Evolutionary conservation across 768 basidiomycete species (phyloP).

Genomic region (Collybia mongolica): DNA sequence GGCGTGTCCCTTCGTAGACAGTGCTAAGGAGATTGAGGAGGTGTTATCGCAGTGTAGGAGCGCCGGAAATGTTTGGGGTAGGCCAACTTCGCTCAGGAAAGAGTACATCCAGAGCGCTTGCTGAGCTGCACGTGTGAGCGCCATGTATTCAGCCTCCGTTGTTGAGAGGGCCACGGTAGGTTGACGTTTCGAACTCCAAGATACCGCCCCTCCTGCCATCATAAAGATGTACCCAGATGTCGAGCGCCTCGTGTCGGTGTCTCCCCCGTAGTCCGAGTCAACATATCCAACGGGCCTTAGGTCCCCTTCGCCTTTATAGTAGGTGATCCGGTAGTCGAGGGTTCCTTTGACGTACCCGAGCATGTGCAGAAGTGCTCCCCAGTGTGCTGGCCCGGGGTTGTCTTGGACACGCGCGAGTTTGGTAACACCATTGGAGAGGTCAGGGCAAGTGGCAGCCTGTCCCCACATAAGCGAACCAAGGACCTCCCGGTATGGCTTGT

Average conservation of each 20-base stretch:
- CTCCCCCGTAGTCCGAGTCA: constrained; percentile 27
- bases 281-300: constrained; percentile 10
- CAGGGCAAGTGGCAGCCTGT: constrained; percentile 22
- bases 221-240: constrained; percentile 23
- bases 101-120: constrained; percentile 31
- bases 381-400: constrained; percentile 29
- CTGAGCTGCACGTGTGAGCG: constrained; percentile 21
- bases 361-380: constrained; percentile 35
- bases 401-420: constrained; percentile 17
- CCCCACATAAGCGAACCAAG: constrained; percentile 22
- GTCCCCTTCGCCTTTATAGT: constrained; percentile 2
- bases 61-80: constrained; percentile 11
- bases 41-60: constrained; percentile 26
- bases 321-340: constrained; percentile 18
- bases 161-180: constrained; percentile 23
- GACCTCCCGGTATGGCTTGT: constrained; percentile 22
- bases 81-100: constrained; percentile 22
- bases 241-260: constrained; percentile 20
- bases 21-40: too few species aligned
- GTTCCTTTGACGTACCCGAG: constrained; percentile 35
- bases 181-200: constrained; percentile 30
- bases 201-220: constrained; percentile 21
- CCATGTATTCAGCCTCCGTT: constrained; percentile 27
- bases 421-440: constrained; percentile 21
- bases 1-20: too few species aligned